Percentiles rank a stretch among this genome's conserved stretches.
These are phyloP conservation scores for Plasmopara muralis DNA, from an alignment of 352 stramenopile species.

Conservation along the genomic window DNA sequence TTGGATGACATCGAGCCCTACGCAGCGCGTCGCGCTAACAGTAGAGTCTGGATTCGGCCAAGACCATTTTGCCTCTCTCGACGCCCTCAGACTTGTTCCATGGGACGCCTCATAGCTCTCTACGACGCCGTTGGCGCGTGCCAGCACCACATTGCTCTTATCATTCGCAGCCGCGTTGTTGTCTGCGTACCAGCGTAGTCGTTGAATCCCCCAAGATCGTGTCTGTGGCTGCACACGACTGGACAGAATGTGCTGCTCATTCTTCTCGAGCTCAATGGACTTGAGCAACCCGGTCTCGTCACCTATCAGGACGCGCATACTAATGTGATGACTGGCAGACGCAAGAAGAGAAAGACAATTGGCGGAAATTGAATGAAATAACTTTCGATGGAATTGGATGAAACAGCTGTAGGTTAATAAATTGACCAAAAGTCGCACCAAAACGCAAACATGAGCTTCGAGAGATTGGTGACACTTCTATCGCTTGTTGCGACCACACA, in stretches of 20 bases:
- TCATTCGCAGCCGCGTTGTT: constrained; percentile 28
- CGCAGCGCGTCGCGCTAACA: constrained; percentile 22
- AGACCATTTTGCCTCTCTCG: constrained; percentile 41
- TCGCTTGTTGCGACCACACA: constrained; percentile 1
- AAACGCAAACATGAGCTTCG: background rate
- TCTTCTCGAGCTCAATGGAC: constrained; percentile 69
- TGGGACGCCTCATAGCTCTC: constrained; percentile 54
- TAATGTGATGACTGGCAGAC: constrained; percentile 7
- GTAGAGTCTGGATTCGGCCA: constrained; percentile 18
- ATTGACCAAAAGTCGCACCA: background rate
- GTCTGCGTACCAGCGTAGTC: constrained; percentile 54
- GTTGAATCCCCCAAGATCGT: constrained; percentile 42
- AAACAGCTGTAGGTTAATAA: background rate
- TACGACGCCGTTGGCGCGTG: constrained; percentile 50
- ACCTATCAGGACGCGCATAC: constrained; percentile 68
- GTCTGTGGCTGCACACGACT: constrained; percentile 40
- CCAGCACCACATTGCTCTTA: constrained; percentile 51
- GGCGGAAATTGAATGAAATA: background rate
- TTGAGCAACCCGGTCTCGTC: constrained; percentile 83
- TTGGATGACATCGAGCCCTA: constrained; percentile 52
- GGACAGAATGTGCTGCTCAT: constrained; percentile 53
- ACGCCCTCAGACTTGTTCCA: constrained; percentile 23
- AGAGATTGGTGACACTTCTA: constrained; percentile 5
- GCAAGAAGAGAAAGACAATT: background rate
- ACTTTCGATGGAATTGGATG: constrained; percentile 5